Evolutionary conservation across 208 protist genomes (phyloP).

Genomic region (Trypanosoma conorhini): DNA sequence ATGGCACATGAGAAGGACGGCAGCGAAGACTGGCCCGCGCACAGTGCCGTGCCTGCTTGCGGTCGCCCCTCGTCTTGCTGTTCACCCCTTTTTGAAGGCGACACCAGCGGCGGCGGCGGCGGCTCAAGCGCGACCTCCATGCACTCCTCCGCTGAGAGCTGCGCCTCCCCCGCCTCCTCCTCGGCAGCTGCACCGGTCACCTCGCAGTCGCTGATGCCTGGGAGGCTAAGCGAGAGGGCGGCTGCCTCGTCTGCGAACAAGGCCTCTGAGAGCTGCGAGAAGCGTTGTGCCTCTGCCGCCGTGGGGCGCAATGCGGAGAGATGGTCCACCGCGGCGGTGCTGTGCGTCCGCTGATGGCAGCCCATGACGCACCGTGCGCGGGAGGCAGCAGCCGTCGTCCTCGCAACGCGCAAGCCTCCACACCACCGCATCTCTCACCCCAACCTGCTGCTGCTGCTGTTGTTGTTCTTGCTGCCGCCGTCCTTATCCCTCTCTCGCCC

Average conservation of each 20-base stretch:
- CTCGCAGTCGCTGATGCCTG: not conserved
- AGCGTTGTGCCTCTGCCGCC: slow-evolving; percentile 13
- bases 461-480: too few species aligned
- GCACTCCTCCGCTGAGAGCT: not conserved
- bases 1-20: slow-evolving; percentile 2
- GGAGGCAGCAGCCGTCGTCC: not conserved
- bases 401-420: not conserved
- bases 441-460: too few species aligned
- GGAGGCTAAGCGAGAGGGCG: not conserved
- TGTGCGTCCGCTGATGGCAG: not conserved
- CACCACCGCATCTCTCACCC: not conserved
- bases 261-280: slow-evolving; percentile 26
- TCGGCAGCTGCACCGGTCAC: not conserved
- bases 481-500: too few species aligned
- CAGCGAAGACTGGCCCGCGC: not conserved
- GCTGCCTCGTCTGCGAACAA: slow-evolving; percentile 25
- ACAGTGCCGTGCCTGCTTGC: not conserved
- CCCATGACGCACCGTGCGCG: not conserved
- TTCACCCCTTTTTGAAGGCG: not conserved
- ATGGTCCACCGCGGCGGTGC: not conserved
- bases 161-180: not conserved
- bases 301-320: not conserved
- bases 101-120: not conserved
- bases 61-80: not conserved
- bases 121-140: slow-evolving; percentile 19